phyloP scores from a whole-genome alignment of 1,284 basidiomycete genomes.

The Ganoderma lucidum region DNA sequence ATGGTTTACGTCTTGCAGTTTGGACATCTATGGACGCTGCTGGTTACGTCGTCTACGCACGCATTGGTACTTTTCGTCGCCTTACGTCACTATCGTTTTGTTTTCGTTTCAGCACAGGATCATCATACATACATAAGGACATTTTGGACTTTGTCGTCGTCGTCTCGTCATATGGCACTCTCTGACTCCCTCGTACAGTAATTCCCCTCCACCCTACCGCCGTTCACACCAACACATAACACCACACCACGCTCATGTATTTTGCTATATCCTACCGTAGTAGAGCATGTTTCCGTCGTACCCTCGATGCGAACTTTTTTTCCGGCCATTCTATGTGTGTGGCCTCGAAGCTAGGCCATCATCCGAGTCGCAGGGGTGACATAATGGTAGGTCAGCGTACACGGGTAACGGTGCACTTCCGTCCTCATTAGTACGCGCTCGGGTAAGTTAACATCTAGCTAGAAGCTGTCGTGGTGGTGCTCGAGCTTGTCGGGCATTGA shows the following conservation, averaged over 20 bases:
- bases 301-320: slow-evolving; percentile 9
- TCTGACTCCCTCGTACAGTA: slow-evolving; percentile 4
- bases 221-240: slow-evolving; percentile 15
- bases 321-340: background rate
- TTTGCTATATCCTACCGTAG: slow-evolving; percentile 33
- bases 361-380: background rate
- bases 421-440: background rate
- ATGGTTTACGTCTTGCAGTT: slow-evolving; percentile 1
- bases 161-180: slow-evolving; percentile 6
- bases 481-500: background rate
- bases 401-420: background rate
- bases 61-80: slow-evolving; percentile 4
- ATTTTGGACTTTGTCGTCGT: slow-evolving; percentile 8
- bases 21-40: slow-evolving; percentile 8
- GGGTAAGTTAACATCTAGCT: background rate
- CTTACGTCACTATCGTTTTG: slow-evolving; percentile 2
- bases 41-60: slow-evolving; percentile 5
- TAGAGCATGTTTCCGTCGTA: slow-evolving; percentile 29
- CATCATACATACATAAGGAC: slow-evolving; percentile 4
- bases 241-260: slow-evolving; percentile 27
- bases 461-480: background rate
- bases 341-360: background rate
- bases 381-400: background rate
- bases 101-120: slow-evolving; percentile 1
- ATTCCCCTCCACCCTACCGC: background rate